Evolutionary conservation across 345 rosid genomes (phyloP).

Genomic region (Arabidopsis suecica): DNA sequence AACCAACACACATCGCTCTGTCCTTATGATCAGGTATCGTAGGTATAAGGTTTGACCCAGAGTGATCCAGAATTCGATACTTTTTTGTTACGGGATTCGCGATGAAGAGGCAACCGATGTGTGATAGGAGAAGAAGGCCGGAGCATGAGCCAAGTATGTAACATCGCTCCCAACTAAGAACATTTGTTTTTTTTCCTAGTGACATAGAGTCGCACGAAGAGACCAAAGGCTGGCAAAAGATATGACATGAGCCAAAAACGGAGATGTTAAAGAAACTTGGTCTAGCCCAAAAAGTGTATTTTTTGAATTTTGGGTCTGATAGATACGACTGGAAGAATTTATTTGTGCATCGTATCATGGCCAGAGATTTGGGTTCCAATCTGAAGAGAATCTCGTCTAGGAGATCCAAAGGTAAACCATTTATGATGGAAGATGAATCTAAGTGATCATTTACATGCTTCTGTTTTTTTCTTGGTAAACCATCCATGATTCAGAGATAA

Average conservation of each 20-base stretch:
- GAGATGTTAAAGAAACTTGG: not conserved
- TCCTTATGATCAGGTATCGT: not conserved
- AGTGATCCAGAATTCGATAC: not conserved
- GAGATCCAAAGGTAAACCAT: slow-evolving; percentile 4
- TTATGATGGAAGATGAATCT: not conserved
- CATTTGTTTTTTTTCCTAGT: not conserved
- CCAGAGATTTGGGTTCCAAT: not conserved
- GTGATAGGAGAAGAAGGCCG: not conserved
- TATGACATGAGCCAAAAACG: not conserved
- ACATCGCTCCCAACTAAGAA: not conserved
- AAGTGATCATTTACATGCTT: too few relatives aligned
- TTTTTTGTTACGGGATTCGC: not conserved
- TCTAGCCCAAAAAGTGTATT: not conserved
- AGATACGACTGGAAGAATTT: not conserved
- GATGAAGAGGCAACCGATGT: not conserved
- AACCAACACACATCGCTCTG: not conserved
- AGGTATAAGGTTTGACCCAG: not conserved
- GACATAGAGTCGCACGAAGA: not conserved
- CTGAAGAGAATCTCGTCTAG: not conserved
- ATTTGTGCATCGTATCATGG: not conserved
- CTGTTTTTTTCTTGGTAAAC: not conserved
- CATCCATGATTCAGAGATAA: not conserved
- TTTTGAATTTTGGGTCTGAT: not conserved
- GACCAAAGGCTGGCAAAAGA: not conserved
- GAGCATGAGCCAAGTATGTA: not conserved